A percentile compares a stretch with the other conserved stretches of the same genome.
phyloP scores from a whole-genome alignment of 768 basidiomycete genomes.

The Lactifluus rugatus region DNA sequence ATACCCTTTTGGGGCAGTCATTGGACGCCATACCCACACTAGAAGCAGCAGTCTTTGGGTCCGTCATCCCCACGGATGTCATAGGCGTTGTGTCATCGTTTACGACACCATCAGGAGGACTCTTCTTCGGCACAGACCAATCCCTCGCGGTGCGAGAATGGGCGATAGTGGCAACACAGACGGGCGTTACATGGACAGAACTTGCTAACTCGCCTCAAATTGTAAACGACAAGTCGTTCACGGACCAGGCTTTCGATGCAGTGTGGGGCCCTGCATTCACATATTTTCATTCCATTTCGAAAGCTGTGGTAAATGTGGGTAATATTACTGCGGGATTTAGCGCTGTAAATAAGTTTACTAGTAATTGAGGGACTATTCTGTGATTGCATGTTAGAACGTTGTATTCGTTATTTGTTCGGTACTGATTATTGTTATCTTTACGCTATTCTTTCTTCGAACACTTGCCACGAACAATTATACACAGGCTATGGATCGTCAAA shows the following conservation, averaged over 20 bases:
- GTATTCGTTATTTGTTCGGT: background rate
- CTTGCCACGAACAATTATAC: too few relatives aligned
- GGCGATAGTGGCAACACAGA: slow-evolving; percentile 36
- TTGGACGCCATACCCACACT: slow-evolving; percentile 41
- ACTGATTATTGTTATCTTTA: slow-evolving; percentile 11
- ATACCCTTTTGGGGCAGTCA: slow-evolving; percentile 32
- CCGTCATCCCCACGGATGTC: slow-evolving; percentile 40
- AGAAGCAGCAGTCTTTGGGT: slow-evolving; percentile 59
- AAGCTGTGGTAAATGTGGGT: slow-evolving; percentile 26
- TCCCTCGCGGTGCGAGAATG: slow-evolving; percentile 42
- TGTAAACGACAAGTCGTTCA: slow-evolving; percentile 41
- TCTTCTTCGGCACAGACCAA: slow-evolving; percentile 53
- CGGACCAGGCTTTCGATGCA: slow-evolving; percentile 34
- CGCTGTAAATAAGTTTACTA: slow-evolving; percentile 20
- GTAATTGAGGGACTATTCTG: slow-evolving; percentile 1
- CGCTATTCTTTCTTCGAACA: slow-evolving; percentile 10
- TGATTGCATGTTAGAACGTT: background rate
- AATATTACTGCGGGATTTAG: slow-evolving; percentile 41
- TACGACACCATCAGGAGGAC: slow-evolving; percentile 35
- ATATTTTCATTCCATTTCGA: slow-evolving; percentile 22
- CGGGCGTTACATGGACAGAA: slow-evolving; percentile 43
- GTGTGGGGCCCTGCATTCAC: slow-evolving; percentile 41
- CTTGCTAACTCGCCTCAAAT: slow-evolving; percentile 39
- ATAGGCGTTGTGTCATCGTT: slow-evolving; percentile 41
- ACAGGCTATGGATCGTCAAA: too few relatives aligned